A percentile compares a stretch with the other conserved stretches of the same genome.
These are phyloP conservation scores for Colletotrichum eleusines DNA, from an alignment of 2,329 filamentous ascomycete species.

Conservation along the genomic window DNA sequence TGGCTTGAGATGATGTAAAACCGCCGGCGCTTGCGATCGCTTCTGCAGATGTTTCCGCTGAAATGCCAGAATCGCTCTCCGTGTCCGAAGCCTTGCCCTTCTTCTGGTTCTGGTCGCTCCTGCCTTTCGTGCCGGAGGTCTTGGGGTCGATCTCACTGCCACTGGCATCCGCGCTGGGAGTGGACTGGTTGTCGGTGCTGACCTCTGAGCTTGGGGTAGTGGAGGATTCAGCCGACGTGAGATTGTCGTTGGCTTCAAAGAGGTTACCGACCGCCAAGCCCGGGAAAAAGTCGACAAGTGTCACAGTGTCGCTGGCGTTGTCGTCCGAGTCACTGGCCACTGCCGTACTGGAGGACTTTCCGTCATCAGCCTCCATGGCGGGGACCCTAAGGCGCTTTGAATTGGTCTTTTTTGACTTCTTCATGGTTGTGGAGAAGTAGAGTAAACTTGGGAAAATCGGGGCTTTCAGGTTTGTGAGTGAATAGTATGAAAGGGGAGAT, in stretches of 20 bases:
- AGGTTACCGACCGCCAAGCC: not conserved
- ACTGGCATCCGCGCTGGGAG: not conserved
- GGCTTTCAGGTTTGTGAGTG: not conserved
- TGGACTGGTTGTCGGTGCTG: constrained; percentile 8
- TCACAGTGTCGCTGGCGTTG: constrained; percentile 23
- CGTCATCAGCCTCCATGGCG: not conserved
- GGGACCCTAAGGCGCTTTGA: not conserved
- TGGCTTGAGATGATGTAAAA: constrained; percentile 6
- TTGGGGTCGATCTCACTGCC: constrained; percentile 7
- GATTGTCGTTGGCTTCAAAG: constrained; percentile 6
- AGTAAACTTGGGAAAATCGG: not conserved
- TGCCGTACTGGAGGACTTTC: constrained; percentile 13
- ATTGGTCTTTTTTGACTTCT: constrained; percentile 10
- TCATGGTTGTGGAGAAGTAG: constrained; percentile 9
- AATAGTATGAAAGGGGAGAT: not conserved
- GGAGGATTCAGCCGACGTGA: constrained; percentile 23
- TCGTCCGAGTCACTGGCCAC: constrained; percentile 20
- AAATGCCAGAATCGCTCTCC: constrained; percentile 1
- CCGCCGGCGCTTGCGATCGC: not conserved
- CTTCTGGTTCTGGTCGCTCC: not conserved
- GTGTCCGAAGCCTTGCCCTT: not conserved
- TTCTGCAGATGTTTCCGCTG: constrained; percentile 13
- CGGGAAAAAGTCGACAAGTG: constrained; percentile 28
- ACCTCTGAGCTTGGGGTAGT: constrained; percentile 21
- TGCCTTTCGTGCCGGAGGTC: not conserved